Evolutionary conservation across 1,139 yeast species (phyloP).

Genomic region (Lodderomyces metapsilosis): DNA sequence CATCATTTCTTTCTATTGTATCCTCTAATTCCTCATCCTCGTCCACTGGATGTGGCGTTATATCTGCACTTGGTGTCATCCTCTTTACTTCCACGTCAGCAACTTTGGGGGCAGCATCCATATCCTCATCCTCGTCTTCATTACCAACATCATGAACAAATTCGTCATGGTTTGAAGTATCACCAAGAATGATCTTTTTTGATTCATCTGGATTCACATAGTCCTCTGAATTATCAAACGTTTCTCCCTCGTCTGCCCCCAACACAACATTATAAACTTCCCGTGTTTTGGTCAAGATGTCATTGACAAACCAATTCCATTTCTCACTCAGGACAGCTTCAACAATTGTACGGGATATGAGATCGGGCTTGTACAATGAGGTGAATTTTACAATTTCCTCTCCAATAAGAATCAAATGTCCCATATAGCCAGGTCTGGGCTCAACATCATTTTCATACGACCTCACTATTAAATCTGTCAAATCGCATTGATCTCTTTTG

Average conservation of each 20-base stretch:
- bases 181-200: constrained; percentile 34
- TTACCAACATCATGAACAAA: constrained; percentile 26
- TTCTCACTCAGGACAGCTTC: constrained; percentile 34
- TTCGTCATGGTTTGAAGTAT: constrained; percentile 33
- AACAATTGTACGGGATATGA: constrained; percentile 45
- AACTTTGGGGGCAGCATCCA: constrained; percentile 10
- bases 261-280: constrained; percentile 47
- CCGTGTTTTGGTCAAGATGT: constrained; percentile 41
- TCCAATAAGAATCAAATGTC: constrained; percentile 46
- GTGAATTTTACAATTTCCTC: constrained; percentile 52
- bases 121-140: constrained; percentile 20
- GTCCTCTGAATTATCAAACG: constrained; percentile 37
- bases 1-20: constrained; percentile 26
- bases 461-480: constrained; percentile 34
- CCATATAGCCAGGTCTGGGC: constrained; percentile 48
- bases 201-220: constrained; percentile 33
- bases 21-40: constrained; percentile 26
- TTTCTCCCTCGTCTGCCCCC: constrained; percentile 35
- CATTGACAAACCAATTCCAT: constrained; percentile 50
- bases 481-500: constrained; percentile 26
- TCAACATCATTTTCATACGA: constrained; percentile 24
- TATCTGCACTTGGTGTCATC: constrained; percentile 22
- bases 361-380: constrained; percentile 47
- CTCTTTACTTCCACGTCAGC: constrained; percentile 14
- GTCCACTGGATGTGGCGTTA: constrained; percentile 8